These are phyloP conservation scores for Saksenaea vasiformis DNA, from an alignment of 371 early-diverging fungal species.

Conservation along the genomic window DNA sequence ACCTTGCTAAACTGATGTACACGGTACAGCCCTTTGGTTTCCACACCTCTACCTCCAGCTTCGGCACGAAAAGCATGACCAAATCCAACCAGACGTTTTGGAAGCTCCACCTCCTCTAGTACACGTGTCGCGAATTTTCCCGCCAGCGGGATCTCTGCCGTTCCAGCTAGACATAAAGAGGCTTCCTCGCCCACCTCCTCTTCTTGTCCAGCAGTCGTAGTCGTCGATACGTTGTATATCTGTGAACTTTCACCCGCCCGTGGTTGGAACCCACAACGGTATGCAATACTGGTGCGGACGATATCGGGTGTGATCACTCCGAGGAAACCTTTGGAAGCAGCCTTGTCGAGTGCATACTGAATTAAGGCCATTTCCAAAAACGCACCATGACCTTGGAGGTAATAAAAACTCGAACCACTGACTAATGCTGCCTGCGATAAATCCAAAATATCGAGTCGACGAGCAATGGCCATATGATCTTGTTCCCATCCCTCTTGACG, in stretches of 20 bases:
- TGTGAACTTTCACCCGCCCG: constrained; percentile 78
- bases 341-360: constrained; percentile 82
- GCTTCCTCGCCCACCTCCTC: background rate
- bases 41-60: constrained; percentile 82
- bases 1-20: constrained; percentile 96
- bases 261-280: constrained; percentile 92
- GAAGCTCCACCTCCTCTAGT: constrained; percentile 61
- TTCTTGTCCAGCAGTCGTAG: background rate
- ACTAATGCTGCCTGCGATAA: constrained; percentile 83
- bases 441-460: constrained; percentile 72
- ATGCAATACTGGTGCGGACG: constrained; percentile 76
- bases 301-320: constrained; percentile 90
- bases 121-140: constrained; percentile 76
- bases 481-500: constrained; percentile 31
- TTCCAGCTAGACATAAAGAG: constrained; percentile 78
- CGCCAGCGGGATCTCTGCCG: constrained; percentile 92
- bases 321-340: constrained; percentile 69
- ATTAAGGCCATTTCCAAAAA: constrained; percentile 86
- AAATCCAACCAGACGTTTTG: constrained; percentile 75
- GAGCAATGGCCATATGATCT: constrained; percentile 73
- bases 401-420: constrained; percentile 86
- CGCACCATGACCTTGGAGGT: constrained; percentile 81
- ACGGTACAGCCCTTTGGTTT: constrained; percentile 87
- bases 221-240: constrained; percentile 61
- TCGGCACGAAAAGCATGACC: constrained; percentile 91